Evolutionary conservation across 163 green algal species (phyloP).

Genomic region (Chlamydomonas reinhardtii): DNA sequence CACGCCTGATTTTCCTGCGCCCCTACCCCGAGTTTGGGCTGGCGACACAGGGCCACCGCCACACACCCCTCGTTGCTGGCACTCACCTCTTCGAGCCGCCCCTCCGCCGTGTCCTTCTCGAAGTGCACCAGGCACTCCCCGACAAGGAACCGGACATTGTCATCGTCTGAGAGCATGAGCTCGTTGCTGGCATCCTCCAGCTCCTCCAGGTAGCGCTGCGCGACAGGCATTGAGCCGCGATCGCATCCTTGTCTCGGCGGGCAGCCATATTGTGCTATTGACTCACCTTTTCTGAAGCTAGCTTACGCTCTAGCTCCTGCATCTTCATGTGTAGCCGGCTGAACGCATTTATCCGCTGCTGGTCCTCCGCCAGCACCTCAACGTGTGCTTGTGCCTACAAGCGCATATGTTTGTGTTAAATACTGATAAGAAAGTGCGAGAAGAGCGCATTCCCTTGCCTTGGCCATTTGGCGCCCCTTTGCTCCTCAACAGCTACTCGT

Average conservation of each 20-base stretch:
- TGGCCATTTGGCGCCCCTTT: no score
- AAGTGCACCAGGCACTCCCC: conserved; percentile 88
- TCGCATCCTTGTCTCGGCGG: not conserved
- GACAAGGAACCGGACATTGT: conserved; percentile 77
- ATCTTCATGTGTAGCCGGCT: conserved; percentile 81
- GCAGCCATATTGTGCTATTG: not conserved
- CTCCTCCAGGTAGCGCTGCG: conserved; percentile 80
- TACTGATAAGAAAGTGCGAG: no score
- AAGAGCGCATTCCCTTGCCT: no score
- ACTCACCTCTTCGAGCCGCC: conserved; percentile 65
- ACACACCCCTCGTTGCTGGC: no score
- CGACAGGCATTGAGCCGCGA: not conserved
- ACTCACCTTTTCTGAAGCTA: conserved; percentile 43
- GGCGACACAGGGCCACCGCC: no score
- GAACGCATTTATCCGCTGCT: conserved; percentile 92
- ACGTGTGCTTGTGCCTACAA: conserved; percentile 16
- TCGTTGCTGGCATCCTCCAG: conserved; percentile 85
- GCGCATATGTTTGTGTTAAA: not conserved
- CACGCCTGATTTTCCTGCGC: no score
- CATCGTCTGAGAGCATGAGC: conserved; percentile 90
- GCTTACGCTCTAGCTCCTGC: conserved; percentile 80
- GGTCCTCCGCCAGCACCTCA: conserved; percentile 85
- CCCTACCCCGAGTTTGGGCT: no score
- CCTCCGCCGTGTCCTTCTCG: conserved; percentile 80
- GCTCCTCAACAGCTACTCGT: no score